Evolutionary conservation across 345 rosid genomes (phyloP).

Genomic region (Melaleuca alternifolia): DNA sequence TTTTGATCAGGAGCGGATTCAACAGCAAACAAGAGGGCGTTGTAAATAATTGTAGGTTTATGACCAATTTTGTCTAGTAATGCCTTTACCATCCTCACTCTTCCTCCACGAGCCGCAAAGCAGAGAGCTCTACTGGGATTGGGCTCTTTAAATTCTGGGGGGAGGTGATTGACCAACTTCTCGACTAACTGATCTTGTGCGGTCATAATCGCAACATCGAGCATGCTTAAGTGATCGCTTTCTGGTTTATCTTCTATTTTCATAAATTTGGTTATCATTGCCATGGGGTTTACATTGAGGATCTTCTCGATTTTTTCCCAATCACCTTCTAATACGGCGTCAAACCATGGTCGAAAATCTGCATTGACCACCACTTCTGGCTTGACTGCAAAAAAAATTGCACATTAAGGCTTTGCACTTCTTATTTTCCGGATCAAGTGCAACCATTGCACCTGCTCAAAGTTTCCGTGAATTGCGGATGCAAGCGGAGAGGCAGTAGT

Average conservation of each 20-base stretch:
- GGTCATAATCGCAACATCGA: not conserved
- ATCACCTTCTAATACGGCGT: not conserved
- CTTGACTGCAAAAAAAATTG: not conserved
- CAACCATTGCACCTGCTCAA: not conserved
- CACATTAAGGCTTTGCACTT: not conserved
- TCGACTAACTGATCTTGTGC: not conserved
- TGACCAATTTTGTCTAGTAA: not conserved
- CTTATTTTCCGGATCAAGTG: not conserved
- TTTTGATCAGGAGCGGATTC: not conserved
- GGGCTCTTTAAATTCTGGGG: not conserved
- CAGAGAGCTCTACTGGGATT: not conserved
- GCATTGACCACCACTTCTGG: not conserved
- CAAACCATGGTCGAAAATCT: not conserved
- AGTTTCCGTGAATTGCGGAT: not conserved
- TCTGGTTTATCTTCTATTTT: not conserved
- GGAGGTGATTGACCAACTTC: not conserved
- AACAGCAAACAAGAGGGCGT: not conserved
- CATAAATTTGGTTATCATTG: fast-evolving
- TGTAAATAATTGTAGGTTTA: fast-evolving
- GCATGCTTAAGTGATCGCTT: not conserved
- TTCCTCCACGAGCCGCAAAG: not conserved
- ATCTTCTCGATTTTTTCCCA: not conserved
- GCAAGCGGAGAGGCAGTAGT: not conserved
- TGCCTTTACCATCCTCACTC: not conserved
- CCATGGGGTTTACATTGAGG: not conserved